Percentiles rank a stretch among this genome's conserved stretches.
phyloP scores from a whole-genome alignment of 2,329 filamentous ascomycete species.

The Stylonectria norvegica region DNA sequence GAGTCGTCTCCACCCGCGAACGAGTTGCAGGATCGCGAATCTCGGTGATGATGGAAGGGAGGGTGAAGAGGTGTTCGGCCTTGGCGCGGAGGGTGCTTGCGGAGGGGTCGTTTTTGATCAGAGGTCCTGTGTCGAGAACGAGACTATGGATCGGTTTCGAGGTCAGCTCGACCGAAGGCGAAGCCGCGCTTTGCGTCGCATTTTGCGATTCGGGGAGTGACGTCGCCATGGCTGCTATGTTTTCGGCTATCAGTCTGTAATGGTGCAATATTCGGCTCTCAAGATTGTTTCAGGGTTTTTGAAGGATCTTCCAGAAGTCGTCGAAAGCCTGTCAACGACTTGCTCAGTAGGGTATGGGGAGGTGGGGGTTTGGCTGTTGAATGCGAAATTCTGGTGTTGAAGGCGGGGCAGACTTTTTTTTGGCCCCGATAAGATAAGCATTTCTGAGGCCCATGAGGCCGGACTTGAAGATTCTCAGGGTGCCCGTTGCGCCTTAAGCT shows the following conservation, averaged over 20 bases:
- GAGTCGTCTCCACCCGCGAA: conserved; percentile 74
- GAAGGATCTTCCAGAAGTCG: neutral
- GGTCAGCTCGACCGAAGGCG: conserved; percentile 11
- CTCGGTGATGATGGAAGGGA: conserved; percentile 81
- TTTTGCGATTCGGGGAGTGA: no score
- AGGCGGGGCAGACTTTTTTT: conserved; percentile 23
- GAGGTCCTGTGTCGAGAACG: conserved; percentile 84
- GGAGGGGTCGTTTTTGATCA: conserved; percentile 88
- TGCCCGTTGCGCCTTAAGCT: no score
- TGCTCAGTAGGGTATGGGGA: conserved; percentile 3
- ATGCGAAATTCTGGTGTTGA: conserved; percentile 24
- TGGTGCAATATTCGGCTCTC: neutral
- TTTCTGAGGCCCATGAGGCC: no score
- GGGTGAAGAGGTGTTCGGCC: conserved; percentile 75
- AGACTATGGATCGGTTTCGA: conserved; percentile 75
- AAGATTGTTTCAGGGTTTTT: neutral
- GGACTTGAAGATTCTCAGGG: no score
- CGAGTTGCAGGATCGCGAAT: conserved; percentile 83
- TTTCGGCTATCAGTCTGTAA: neutral
- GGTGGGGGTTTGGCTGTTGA: conserved; percentile 14
- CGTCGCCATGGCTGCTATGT: conserved; percentile 21
- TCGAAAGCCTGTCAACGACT: no score
- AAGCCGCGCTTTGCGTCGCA: conserved; percentile 11
- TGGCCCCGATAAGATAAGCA: conserved; percentile 17
- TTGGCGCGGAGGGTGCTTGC: conserved; percentile 77